phyloP scores from a whole-genome alignment of 2,329 filamentous ascomycete genomes.

The Paraphaeosphaeria sporulosa region DNA sequence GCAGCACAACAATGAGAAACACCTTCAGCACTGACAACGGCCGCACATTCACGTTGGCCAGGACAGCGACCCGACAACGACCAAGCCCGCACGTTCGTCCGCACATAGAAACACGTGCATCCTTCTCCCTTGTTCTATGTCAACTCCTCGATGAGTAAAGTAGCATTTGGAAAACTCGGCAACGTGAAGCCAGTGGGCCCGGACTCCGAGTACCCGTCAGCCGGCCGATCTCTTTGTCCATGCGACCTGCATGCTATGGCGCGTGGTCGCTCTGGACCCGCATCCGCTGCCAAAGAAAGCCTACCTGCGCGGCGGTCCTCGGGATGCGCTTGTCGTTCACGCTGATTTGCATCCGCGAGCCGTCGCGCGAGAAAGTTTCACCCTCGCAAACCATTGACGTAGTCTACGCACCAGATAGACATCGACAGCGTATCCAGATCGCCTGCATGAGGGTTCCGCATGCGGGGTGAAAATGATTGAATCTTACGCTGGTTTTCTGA shows the following conservation, averaged over 20 bases:
- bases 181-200: not conserved
- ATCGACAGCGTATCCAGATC: not conserved
- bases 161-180: slow-evolving; percentile 1
- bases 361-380: not conserved
- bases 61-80: not conserved
- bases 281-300: slow-evolving; percentile 11
- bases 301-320: slow-evolving; percentile 1
- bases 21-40: not conserved
- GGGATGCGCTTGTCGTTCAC: slow-evolving; percentile 2
- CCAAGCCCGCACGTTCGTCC: not conserved
- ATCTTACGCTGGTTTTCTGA: slow-evolving; percentile 8
- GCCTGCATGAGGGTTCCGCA: not conserved
- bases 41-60: not conserved
- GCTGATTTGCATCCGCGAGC: not conserved
- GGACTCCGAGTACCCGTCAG: slow-evolving; percentile 6
- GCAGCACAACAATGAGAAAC: not conserved
- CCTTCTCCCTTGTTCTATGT: slow-evolving; percentile 2
- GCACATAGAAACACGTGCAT: not conserved
- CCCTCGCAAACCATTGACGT: not conserved
- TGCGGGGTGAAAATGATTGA: not conserved
- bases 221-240: slow-evolving; percentile 6
- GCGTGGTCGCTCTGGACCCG: not conserved
- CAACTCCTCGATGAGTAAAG: not conserved
- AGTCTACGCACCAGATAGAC: not conserved
- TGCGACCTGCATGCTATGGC: not conserved